These are phyloP conservation scores for Botryotinia calthae DNA, from an alignment of 2,329 filamentous ascomycete species.

Conservation along the genomic window DNA sequence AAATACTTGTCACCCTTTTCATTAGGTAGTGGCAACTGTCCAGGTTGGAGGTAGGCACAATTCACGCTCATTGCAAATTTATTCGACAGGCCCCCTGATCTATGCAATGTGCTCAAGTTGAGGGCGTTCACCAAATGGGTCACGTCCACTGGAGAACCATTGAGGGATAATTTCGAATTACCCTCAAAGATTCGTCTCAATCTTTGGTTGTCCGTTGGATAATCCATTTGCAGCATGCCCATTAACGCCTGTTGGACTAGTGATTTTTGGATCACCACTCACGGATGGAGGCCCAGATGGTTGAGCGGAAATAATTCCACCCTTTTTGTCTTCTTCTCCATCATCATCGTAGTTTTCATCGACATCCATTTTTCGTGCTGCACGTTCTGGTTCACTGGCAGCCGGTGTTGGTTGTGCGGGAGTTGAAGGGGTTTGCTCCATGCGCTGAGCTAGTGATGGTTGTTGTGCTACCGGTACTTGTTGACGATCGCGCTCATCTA, in stretches of 20 bases:
- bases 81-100: not conserved
- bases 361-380: constrained; percentile 92
- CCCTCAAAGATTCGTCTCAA: constrained; percentile 28
- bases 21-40: not conserved
- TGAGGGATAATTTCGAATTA: not conserved
- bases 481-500: constrained; percentile 52
- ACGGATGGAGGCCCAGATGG: constrained; percentile 45
- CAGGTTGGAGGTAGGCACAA: not conserved
- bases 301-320: constrained; percentile 46
- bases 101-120: not conserved
- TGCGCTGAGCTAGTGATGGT: constrained; percentile 41
- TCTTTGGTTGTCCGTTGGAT: constrained; percentile 36
- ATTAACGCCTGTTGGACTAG: constrained; percentile 45
- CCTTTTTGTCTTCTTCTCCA: constrained; percentile 77
- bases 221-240: constrained; percentile 37
- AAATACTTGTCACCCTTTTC: not conserved
- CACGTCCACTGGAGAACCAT: not conserved
- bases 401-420: constrained; percentile 46
- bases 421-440: constrained; percentile 38
- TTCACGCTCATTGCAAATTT: not conserved
- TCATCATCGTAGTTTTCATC: constrained; percentile 98
- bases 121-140: not conserved
- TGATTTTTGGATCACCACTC: constrained; percentile 50
- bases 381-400: constrained; percentile 71
- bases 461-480: constrained; percentile 38